phyloP scores from a whole-genome alignment of 352 stramenopile genomes.

The Phytophthora sp. region DNA sequence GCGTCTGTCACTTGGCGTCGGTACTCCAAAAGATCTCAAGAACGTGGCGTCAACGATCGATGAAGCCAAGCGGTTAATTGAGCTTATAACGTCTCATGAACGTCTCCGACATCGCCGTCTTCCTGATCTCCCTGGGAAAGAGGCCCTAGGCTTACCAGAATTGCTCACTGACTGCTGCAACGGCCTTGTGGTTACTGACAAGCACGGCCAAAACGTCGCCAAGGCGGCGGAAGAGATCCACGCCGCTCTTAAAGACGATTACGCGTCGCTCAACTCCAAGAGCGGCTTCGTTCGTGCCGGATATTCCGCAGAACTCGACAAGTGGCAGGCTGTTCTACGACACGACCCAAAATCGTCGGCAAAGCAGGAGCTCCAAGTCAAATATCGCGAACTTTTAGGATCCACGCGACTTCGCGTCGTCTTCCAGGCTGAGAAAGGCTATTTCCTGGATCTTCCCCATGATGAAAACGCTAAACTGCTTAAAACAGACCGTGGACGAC shows the following conservation, averaged over 20 bases:
- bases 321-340: slow-evolving; percentile 57
- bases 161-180: slow-evolving; percentile 37
- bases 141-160: slow-evolving; percentile 30
- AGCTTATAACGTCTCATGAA: slow-evolving; percentile 42
- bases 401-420: slow-evolving; percentile 66
- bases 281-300: slow-evolving; percentile 61
- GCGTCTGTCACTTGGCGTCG: slow-evolving; percentile 59
- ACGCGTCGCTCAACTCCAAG: slow-evolving; percentile 63
- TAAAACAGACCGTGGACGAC: slow-evolving; percentile 23
- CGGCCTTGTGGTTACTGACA: slow-evolving; percentile 24
- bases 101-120: slow-evolving; percentile 24
- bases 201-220: slow-evolving; percentile 25
- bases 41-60: slow-evolving; percentile 65
- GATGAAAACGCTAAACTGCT: slow-evolving; percentile 61
- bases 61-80: slow-evolving; percentile 50
- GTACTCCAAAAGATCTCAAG: slow-evolving; percentile 75
- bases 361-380: slow-evolving; percentile 55
- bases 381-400: slow-evolving; percentile 62
- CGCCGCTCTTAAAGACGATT: slow-evolving; percentile 66
- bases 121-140: slow-evolving; percentile 34
- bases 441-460: slow-evolving; percentile 70
- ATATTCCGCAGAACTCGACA: slow-evolving; percentile 66
- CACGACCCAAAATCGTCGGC: slow-evolving; percentile 48
- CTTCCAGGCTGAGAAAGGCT: slow-evolving; percentile 68
- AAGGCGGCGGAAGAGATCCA: slow-evolving; percentile 50